phyloP scores from a whole-genome alignment of 306 rosid species.

The Vicia faba region DNA sequence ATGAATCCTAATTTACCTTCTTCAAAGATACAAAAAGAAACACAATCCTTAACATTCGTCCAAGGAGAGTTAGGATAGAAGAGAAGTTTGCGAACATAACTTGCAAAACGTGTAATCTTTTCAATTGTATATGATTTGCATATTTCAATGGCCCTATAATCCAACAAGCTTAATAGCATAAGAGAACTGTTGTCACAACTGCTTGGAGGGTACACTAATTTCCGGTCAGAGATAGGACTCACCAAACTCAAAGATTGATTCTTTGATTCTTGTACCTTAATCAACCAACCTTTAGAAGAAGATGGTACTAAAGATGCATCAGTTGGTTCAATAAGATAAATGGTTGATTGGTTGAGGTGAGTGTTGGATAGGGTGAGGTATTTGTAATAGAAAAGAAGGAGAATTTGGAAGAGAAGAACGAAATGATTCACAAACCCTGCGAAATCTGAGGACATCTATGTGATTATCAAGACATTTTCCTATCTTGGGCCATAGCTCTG shows the following conservation, averaged over 20 bases:
- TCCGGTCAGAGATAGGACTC: constrained; percentile 42
- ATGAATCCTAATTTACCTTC: constrained; percentile 53
- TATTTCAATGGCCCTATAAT: constrained; percentile 40
- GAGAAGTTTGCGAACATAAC: constrained; percentile 46
- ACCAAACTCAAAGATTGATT: constrained; percentile 33
- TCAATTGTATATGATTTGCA: constrained; percentile 44
- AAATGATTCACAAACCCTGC: constrained; percentile 52
- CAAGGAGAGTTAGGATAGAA: constrained; percentile 32
- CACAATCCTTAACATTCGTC: constrained; percentile 6
- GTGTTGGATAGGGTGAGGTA: constrained; percentile 33
- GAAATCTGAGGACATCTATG: constrained; percentile 56
- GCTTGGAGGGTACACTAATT: constrained; percentile 2
- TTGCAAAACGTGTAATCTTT: neutral
- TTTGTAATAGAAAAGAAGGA: constrained; percentile 40
- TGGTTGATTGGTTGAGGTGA: constrained; percentile 37
- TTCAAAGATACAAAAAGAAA: constrained; percentile 42
- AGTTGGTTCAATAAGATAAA: constrained; percentile 42
- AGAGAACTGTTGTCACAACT: neutral
- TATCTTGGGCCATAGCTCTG: constrained; percentile 55
- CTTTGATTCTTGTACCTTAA: constrained; percentile 45
- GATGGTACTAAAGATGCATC: constrained; percentile 10
- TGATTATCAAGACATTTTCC: constrained; percentile 44
- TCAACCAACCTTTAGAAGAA: constrained; percentile 45
- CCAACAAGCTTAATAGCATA: constrained; percentile 34
- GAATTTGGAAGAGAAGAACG: constrained; percentile 52